phyloP scores from a whole-genome alignment of 2,329 filamentous ascomycete genomes.

The Fusarium lyarnte region DNA sequence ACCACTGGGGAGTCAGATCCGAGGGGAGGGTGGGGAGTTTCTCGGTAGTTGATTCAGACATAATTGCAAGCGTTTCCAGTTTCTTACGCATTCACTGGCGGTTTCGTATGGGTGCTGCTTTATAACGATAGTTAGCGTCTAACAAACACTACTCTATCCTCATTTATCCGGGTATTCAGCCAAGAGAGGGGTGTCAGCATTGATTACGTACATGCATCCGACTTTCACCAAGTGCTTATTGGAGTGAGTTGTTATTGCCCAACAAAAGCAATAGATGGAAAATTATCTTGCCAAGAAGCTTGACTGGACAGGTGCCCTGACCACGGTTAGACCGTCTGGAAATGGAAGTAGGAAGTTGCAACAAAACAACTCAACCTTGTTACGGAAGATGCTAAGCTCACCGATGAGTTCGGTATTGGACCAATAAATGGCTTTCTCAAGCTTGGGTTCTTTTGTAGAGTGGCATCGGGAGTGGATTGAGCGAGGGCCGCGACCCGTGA shows the following conservation, averaged over 20 bases:
- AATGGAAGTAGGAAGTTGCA: neutral
- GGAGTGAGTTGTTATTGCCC: neutral
- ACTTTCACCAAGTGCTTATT: constrained; percentile 13
- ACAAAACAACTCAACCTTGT: neutral
- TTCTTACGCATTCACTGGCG: neutral
- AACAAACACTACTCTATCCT: neutral
- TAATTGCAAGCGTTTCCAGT: neutral
- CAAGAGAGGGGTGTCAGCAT: neutral
- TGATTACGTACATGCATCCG: neutral
- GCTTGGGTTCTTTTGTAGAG: neutral
- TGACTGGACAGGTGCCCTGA: neutral
- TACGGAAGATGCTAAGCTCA: neutral
- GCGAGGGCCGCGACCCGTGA: neutral
- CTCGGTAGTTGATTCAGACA: constrained; percentile 2
- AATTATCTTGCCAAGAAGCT: neutral
- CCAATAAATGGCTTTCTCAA: neutral
- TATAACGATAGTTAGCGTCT: neutral
- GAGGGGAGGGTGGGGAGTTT: constrained; percentile 35
- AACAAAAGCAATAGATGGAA: neutral
- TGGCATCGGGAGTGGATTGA: neutral
- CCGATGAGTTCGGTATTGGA: neutral
- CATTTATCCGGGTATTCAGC: neutral
- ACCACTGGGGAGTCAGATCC: constrained; percentile 39
- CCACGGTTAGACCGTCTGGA: neutral
- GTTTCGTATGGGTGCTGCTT: neutral